phyloP scores from a whole-genome alignment of 2,329 filamentous ascomycete species.

The Aspergillus calidoustus region DNA sequence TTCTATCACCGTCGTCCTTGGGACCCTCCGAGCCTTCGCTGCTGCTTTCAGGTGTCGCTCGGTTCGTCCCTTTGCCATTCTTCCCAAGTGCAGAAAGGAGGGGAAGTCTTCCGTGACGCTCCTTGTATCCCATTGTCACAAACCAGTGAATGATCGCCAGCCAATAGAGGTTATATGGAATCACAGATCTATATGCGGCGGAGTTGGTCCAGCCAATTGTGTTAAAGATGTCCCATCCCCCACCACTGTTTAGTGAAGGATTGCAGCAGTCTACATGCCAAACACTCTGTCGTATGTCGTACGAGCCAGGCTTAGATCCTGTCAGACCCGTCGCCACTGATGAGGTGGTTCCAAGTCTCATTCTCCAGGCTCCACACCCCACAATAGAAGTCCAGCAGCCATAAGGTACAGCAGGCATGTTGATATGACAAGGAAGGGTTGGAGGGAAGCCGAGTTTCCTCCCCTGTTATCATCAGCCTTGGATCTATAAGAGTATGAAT shows the following conservation, averaged over 20 bases:
- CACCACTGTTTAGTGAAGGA: slow-evolving; percentile 71
- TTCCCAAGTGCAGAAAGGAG: background rate
- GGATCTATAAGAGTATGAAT: background rate
- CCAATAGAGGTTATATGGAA: slow-evolving; percentile 91
- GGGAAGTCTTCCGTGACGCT: slow-evolving; percentile 52
- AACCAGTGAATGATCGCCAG: slow-evolving; percentile 57
- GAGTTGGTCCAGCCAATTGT: slow-evolving; percentile 87
- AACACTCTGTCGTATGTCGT: slow-evolving; percentile 76
- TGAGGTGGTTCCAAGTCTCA: slow-evolving; percentile 66
- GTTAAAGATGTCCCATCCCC: slow-evolving; percentile 88
- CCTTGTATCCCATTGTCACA: slow-evolving; percentile 67
- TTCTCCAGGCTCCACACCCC: slow-evolving; percentile 74
- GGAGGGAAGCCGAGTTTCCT: slow-evolving; percentile 65
- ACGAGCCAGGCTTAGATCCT: slow-evolving; percentile 72
- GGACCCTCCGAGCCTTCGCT: background rate
- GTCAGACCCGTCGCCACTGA: slow-evolving; percentile 61
- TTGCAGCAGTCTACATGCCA: slow-evolving; percentile 89
- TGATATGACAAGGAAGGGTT: slow-evolving; percentile 76
- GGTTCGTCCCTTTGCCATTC: background rate
- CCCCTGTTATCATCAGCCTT: slow-evolving; percentile 43
- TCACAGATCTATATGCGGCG: slow-evolving; percentile 83
- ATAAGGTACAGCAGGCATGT: slow-evolving; percentile 84
- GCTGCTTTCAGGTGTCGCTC: background rate
- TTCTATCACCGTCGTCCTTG: background rate
- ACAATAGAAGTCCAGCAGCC: slow-evolving; percentile 77